phyloP scores from a whole-genome alignment of 331 rosid genomes.

The Malus hybrid region DNA sequence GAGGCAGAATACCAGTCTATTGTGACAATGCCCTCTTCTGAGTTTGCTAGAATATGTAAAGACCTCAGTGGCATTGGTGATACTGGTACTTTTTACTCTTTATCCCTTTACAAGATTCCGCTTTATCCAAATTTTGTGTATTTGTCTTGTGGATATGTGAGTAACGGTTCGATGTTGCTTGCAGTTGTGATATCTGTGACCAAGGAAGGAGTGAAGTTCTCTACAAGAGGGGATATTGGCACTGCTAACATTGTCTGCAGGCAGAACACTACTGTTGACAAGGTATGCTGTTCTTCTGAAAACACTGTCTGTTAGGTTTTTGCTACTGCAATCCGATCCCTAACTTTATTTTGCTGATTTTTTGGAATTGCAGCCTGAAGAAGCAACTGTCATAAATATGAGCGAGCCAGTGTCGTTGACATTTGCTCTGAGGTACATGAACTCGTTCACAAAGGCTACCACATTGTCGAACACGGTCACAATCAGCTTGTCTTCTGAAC shows the following conservation, averaged over 20 bases:
- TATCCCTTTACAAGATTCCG: not conserved
- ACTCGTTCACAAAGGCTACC: slow-evolving; percentile 87
- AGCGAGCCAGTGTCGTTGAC: slow-evolving; percentile 78
- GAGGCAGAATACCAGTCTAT: slow-evolving; percentile 92
- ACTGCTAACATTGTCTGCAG: slow-evolving; percentile 87
- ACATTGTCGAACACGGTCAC: slow-evolving; percentile 66
- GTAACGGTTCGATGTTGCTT: not conserved
- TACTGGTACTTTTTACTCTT: slow-evolving; percentile 41
- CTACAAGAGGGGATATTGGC: slow-evolving; percentile 87
- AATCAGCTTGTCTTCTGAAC: slow-evolving; percentile 73
- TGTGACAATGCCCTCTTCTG: slow-evolving; percentile 86
- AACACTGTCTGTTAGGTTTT: not conserved
- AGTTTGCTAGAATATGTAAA: slow-evolving; percentile 82
- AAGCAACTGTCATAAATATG: slow-evolving; percentile 76
- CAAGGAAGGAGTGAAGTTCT: slow-evolving; percentile 92
- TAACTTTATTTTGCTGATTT: not conserved
- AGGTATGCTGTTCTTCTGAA: slow-evolving; percentile 31
- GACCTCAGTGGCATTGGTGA: slow-evolving; percentile 91
- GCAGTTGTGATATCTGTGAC: slow-evolving; percentile 92
- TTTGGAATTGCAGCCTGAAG: slow-evolving; percentile 67
- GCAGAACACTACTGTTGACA: slow-evolving; percentile 90
- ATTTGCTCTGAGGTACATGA: slow-evolving; percentile 89
- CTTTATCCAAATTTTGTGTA: not conserved
- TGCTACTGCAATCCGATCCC: not conserved
- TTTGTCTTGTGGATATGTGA: not conserved